phyloP scores from a whole-genome alignment of 2,329 filamentous ascomycete genomes.

The Falciphora oryzae region DNA sequence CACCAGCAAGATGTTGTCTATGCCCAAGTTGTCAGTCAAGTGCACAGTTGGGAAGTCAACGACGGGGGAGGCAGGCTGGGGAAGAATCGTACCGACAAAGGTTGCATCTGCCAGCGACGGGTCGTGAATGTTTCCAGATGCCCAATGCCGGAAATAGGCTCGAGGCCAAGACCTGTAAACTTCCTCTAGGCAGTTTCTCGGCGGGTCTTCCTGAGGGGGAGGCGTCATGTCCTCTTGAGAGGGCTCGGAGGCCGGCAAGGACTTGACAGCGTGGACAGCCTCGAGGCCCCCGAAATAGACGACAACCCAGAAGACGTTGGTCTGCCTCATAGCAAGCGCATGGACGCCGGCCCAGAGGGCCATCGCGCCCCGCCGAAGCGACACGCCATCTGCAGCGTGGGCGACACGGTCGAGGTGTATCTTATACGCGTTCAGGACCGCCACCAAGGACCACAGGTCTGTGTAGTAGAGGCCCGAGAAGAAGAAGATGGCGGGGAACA shows the following conservation, averaged over 20 bases:
- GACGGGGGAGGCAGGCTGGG: not conserved
- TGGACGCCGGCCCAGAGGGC: constrained; percentile 54
- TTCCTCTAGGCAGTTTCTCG: not conserved
- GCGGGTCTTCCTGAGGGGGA: constrained; percentile 24
- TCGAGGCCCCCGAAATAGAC: constrained; percentile 65
- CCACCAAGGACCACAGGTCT: constrained; percentile 74
- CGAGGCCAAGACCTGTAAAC: not conserved
- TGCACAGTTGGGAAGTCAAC: too few species aligned
- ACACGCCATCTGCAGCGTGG: not conserved
- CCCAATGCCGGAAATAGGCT: constrained; percentile 20
- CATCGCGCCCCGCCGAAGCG: constrained; percentile 31
- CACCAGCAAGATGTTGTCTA: constrained; percentile 6
- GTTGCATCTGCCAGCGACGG: constrained; percentile 39
- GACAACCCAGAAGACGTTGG: constrained; percentile 94
- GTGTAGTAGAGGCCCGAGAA: constrained; percentile 96
- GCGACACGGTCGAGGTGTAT: constrained; percentile 43
- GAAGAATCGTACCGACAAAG: constrained; percentile 40
- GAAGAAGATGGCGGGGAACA: constrained; percentile 92
- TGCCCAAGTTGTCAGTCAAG: not conserved
- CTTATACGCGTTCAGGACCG: constrained; percentile 65
- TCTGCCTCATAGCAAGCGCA: constrained; percentile 78
- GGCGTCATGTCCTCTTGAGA: constrained; percentile 17
- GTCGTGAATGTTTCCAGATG: constrained; percentile 50
- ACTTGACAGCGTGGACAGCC: constrained; percentile 42
- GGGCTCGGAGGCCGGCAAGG: constrained; percentile 27